Percentiles rank a stretch among this genome's conserved stretches.
Conservation (phyloP, 169 alveolate genomes). For the Blepharisma undulans region DNA sequence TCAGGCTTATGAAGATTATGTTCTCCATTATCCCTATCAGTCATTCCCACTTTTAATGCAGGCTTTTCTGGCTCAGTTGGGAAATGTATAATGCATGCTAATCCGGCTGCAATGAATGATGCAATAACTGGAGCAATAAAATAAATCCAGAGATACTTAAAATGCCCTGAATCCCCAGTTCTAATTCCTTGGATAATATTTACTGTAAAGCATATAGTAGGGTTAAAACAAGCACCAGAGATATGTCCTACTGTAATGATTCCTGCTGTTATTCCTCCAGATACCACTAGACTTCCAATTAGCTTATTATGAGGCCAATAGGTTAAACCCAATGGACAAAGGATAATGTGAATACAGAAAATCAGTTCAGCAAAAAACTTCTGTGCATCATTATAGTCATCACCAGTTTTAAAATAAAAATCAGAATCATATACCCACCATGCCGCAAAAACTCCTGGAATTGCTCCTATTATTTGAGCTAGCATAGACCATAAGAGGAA, state of each 20-base stretch:
- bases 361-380: slow-evolving; percentile 8
- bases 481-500: background rate
- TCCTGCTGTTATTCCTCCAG: slow-evolving; percentile 8
- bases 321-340: background rate
- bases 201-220: slow-evolving; percentile 7
- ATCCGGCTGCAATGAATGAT: background rate
- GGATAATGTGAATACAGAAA: background rate
- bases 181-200: background rate
- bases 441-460: background rate
- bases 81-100: background rate
- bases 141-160: background rate
- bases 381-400: background rate
- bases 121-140: slow-evolving; percentile 1
- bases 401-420: background rate
- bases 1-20: background rate
- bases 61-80: background rate
- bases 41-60: background rate
- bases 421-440: background rate
- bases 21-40: background rate
- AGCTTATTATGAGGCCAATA: background rate
- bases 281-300: background rate
- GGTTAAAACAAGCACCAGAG: slow-evolving; percentile 28
- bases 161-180: background rate
- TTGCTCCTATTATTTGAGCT: background rate
- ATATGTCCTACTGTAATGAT: background rate